Base-by-base conservation (phyloP, 148 eudicot genomes). In the Fagopyrum esculentum region DNA sequence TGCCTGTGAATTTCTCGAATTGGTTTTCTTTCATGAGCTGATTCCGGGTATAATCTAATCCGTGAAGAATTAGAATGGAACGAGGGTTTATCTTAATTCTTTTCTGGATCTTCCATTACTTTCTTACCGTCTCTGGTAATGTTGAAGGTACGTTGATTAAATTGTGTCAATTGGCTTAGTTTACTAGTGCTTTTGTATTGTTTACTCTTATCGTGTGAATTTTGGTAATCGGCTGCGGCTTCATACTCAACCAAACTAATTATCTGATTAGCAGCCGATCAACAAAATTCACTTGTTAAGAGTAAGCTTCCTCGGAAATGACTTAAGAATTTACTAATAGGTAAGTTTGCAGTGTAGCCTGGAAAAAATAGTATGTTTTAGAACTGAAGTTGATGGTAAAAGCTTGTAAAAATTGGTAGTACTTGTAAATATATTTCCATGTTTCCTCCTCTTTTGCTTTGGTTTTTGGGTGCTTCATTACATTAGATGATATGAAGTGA, bases 91-190 rank as follows among this genome's bases (percentile, higher is more conserved):
- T 66, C 46, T 46, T 66, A 35, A 3, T 66, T 66, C 47, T 13
- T 66, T 13, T 66, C 9, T 40, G 35, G 71, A 17, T 66, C 3
- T 15, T 66, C n/a, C 40, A 15, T 66, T 66, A 12, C 71, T 66
- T 0, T 3, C 12, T 6, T 43, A 13, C 47, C n/a, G 71, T 66
- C 19, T 43, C 47, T 43, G 71, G 46, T 66, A 66, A 66, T 66
- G 71, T 13, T 66, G 71, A 66, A 66, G 47, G 71, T 66, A 43
- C 45, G 19, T 66, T 63, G n/a, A 63, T 60, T 15, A 35, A 29
- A 5, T 63, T 30, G 64, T 22, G 12, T 3, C 19, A 59, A 59
- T 59, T 59, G 64, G 68, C 9, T 9, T 61, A 29, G 11, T 26
- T 61, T 9, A 57, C 0, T 2, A 57, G 9, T 57, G 59, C 1